These are phyloP conservation scores for Amaranthus tricolor DNA, from an alignment of 179 eudicot species.

Conservation along the genomic window DNA sequence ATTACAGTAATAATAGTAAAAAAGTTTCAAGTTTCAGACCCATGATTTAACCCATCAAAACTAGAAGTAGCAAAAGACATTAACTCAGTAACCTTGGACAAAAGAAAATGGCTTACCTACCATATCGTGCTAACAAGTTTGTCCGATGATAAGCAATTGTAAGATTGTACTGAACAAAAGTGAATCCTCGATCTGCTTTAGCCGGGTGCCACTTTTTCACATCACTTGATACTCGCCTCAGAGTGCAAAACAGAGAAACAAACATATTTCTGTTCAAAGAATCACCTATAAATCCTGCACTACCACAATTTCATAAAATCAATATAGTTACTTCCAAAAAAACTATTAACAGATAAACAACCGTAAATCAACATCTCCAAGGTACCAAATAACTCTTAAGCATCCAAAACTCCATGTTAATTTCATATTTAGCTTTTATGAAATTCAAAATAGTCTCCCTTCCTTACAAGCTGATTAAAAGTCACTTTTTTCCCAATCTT, in stretches of 20 bases:
- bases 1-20: too few relatives aligned
- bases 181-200: conserved; percentile 93
- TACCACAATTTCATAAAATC: conserved; percentile 37
- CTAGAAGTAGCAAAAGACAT: neutral
- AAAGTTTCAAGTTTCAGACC: neutral
- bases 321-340: conserved; percentile 1
- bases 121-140: conserved; percentile 83
- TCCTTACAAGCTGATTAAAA: neutral
- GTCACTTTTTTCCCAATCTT: neutral
- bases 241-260: conserved; percentile 82
- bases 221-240: conserved; percentile 62
- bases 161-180: conserved; percentile 83
- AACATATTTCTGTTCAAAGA: conserved; percentile 97
- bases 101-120: conserved; percentile 70
- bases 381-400: neutral
- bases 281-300: conserved; percentile 98
- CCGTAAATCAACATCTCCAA: too few relatives aligned
- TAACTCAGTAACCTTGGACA: conserved; percentile 5
- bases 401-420: too few relatives aligned
- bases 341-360: neutral
- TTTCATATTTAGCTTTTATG: neutral
- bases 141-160: conserved; percentile 92
- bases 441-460: neutral
- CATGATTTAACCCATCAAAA: neutral
- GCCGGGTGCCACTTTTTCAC: conserved; percentile 98